A percentile compares a stretch with the other conserved stretches of the same genome.
Evolutionary conservation across 176 grass and related monocot genomes (phyloP).

Genomic region (Poa annua): DNA sequence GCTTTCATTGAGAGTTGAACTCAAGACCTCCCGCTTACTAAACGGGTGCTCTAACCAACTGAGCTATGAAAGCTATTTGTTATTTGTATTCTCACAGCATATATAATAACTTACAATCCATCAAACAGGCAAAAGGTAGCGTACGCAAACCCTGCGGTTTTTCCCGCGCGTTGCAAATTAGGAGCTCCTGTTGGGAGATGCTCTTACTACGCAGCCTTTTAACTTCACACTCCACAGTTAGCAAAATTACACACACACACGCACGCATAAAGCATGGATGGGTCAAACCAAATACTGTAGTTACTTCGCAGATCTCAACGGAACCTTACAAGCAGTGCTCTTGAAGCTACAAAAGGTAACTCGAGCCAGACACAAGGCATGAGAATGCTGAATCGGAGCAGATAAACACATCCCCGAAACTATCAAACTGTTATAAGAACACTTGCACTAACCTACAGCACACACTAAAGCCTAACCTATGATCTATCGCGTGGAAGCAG

Average conservation of each 20-base stretch:
- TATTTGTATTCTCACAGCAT: fast-evolving
- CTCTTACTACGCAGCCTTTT: too few relatives aligned
- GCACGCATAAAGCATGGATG: not conserved
- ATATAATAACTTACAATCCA: too few relatives aligned
- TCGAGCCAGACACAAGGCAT: not conserved
- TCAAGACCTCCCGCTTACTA: conserved; percentile 97
- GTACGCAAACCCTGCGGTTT: too few relatives aligned
- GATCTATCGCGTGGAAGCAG: not conserved
- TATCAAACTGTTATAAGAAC: not conserved
- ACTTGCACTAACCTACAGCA: not conserved
- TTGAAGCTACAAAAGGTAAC: not conserved
- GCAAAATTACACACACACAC: not conserved
- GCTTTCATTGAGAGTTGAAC: conserved; percentile 84
- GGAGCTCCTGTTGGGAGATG: too few relatives aligned
- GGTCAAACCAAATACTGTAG: not conserved
- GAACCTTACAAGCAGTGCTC: not conserved
- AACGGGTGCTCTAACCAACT: conserved; percentile 95
- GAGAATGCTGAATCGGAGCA: not conserved
- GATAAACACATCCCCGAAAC: not conserved
- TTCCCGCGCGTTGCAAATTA: too few relatives aligned
- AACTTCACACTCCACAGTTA: not conserved
- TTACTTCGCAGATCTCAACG: not conserved
- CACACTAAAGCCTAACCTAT: conserved; percentile 23
- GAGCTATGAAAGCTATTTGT: conserved; percentile 55
- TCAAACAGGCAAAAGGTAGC: too few relatives aligned